These are phyloP conservation scores for Ophiostoma ulmi DNA, from an alignment of 2,329 filamentous ascomycete genomes.

Conservation along the genomic window DNA sequence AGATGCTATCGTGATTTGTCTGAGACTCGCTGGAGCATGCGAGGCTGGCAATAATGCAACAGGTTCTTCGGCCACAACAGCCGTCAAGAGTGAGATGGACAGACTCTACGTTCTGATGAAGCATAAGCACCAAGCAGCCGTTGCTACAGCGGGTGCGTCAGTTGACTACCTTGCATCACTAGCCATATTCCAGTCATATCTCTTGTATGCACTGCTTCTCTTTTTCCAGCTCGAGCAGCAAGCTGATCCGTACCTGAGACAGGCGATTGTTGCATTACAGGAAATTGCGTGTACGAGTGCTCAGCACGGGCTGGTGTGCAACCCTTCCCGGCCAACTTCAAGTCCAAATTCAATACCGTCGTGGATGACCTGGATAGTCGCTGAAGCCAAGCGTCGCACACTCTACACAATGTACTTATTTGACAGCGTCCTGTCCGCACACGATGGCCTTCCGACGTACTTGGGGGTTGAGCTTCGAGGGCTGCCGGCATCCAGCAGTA, in stretches of 20 bases:
- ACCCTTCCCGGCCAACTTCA: not conserved
- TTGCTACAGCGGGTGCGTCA: not conserved
- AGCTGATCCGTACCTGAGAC: not conserved
- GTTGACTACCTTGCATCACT: not conserved
- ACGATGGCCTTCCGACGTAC: constrained; percentile 43
- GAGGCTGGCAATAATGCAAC: not conserved
- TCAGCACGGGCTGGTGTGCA: not conserved
- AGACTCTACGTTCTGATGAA: not conserved
- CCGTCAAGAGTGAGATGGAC: constrained; percentile 1
- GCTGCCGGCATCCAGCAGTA: not conserved
- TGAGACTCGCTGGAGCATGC: not conserved
- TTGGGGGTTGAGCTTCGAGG: constrained; percentile 29
- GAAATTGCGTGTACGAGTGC: not conserved
- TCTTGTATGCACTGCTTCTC: not conserved
- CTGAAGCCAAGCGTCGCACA: constrained; percentile 48
- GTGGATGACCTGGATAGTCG: constrained; percentile 52
- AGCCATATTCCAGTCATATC: not conserved
- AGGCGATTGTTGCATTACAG: not conserved
- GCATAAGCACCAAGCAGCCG: not conserved
- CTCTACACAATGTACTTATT: constrained; percentile 51
- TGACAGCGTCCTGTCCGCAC: constrained; percentile 44
- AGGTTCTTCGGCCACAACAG: not conserved
- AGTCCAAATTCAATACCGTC: constrained; percentile 32
- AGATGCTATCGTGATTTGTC: not conserved
- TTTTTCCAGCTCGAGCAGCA: constrained; percentile 4